These are phyloP conservation scores for Plasmopara muralis DNA, from an alignment of 352 stramenopile species.

Conservation along the genomic window DNA sequence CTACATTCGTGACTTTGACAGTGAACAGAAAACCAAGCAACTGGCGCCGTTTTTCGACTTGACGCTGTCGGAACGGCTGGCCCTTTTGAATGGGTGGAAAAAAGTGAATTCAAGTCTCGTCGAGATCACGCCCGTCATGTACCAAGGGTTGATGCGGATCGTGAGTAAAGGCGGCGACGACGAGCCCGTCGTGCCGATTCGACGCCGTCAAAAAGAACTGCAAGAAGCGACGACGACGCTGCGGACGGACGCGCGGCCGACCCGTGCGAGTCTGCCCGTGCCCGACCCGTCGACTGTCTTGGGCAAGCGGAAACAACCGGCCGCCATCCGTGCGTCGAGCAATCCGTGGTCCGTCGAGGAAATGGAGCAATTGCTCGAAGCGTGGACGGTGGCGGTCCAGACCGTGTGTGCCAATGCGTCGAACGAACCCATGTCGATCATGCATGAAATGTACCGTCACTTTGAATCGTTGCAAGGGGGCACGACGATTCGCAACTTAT, in stretches of 20 bases:
- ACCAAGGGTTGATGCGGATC: constrained; percentile 15
- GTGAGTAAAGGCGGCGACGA: constrained; percentile 18
- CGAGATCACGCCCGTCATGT: constrained; percentile 25
- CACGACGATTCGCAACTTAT: constrained; percentile 19
- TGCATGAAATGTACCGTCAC: constrained; percentile 25
- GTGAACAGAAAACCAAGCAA: constrained; percentile 11
- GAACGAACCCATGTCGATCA: constrained; percentile 19
- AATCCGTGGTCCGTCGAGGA: constrained; percentile 25
- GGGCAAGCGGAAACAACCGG: constrained; percentile 12
- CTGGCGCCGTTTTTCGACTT: constrained; percentile 26
- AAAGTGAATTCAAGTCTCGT: constrained; percentile 26
- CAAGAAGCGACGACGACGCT: constrained; percentile 1
- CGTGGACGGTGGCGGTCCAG: constrained; percentile 20
- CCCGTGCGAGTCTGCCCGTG: background rate
- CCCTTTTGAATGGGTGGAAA: constrained; percentile 23
- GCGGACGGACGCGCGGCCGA: constrained; percentile 11
- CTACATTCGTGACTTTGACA: constrained; percentile 24
- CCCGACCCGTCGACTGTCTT: background rate
- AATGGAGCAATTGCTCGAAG: constrained; percentile 23
- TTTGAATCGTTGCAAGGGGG: constrained; percentile 23
- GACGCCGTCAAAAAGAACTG: constrained; percentile 9
- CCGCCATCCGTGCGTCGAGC: constrained; percentile 1
- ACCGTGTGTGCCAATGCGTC: constrained; percentile 14
- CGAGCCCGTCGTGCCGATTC: background rate
- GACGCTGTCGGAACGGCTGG: background rate